Evolutionary conservation across 768 basidiomycete genomes (phyloP).

Genomic region (Suillus ampliporus): DNA sequence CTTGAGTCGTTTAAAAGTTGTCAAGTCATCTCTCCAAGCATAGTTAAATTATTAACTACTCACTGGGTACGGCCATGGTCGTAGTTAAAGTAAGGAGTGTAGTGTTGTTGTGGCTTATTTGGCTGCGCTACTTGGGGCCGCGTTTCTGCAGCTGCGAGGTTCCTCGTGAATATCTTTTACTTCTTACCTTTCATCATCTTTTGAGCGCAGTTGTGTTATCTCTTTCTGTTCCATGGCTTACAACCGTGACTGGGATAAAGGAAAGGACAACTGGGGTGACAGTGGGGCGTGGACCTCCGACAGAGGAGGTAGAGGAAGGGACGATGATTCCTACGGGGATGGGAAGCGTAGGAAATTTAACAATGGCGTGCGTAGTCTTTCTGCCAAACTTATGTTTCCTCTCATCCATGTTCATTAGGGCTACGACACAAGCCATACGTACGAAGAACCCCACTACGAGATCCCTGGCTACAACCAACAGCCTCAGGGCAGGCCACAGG

Average conservation of each 20-base stretch:
- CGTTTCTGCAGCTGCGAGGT: slow-evolving; percentile 8
- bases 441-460: slow-evolving; percentile 53
- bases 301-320: slow-evolving; percentile 57
- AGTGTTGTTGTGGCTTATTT: slow-evolving; percentile 38
- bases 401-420: slow-evolving; percentile 43
- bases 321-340: slow-evolving; percentile 72
- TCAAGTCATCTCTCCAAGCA: slow-evolving; percentile 16
- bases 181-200: slow-evolving; percentile 27
- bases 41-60: slow-evolving; percentile 22
- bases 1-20: slow-evolving; percentile 39
- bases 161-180: slow-evolving; percentile 15
- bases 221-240: slow-evolving; percentile 57
- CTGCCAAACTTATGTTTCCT: neutral
- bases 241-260: slow-evolving; percentile 88
- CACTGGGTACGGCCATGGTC: slow-evolving; percentile 73
- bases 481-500: slow-evolving; percentile 35
- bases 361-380: slow-evolving; percentile 60
- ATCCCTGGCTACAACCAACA: slow-evolving; percentile 34
- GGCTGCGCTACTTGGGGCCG: slow-evolving; percentile 16
- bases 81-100: slow-evolving; percentile 28
- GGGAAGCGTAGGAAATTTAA: slow-evolving; percentile 83
- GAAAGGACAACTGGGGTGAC: slow-evolving; percentile 67
- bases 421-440: slow-evolving; percentile 53
- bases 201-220: slow-evolving; percentile 12
- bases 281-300: slow-evolving; percentile 46